Conservation (phyloP, 768 basidiomycete genomes). For the Pleurotus ostreatus region DNA sequence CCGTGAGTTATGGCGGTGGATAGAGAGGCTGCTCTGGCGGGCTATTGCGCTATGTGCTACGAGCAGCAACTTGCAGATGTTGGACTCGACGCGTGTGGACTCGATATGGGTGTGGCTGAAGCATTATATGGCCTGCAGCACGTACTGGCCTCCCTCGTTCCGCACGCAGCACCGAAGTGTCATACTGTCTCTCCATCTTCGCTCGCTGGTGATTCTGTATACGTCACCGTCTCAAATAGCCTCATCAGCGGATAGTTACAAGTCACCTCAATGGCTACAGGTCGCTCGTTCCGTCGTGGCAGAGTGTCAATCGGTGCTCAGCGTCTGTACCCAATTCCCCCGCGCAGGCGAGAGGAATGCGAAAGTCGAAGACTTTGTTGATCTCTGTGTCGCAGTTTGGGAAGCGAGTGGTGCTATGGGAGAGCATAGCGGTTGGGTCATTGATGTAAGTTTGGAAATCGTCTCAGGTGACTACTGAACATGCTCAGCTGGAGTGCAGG, state of each 20-base stretch:
- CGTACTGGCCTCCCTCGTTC: constrained; percentile 78
- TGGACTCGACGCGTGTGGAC: constrained; percentile 26
- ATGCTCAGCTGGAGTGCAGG: constrained; percentile 31
- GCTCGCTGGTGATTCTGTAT: constrained; percentile 51
- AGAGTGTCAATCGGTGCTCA: constrained; percentile 68
- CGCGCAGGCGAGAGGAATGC: constrained; percentile 74
- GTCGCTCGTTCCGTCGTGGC: constrained; percentile 63
- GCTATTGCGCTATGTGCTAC: constrained; percentile 63
- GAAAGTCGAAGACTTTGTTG: constrained; percentile 80
- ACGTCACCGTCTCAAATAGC: constrained; percentile 8
- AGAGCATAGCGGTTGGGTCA: constrained; percentile 69
- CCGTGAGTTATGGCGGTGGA: constrained; percentile 86
- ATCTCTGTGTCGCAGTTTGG: constrained; percentile 79
- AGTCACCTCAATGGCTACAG: constrained; percentile 54
- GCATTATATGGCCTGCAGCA: constrained; percentile 56
- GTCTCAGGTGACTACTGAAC: neutral
- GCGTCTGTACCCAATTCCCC: constrained; percentile 71
- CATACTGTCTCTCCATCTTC: constrained; percentile 66
- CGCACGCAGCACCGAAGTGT: constrained; percentile 71
- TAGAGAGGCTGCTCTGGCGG: constrained; percentile 80
- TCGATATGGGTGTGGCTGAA: constrained; percentile 61
- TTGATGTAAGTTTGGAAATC: constrained; percentile 56
- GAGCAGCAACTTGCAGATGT: constrained; percentile 30
- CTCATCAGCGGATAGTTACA: constrained; percentile 18
- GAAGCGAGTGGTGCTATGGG: constrained; percentile 64